phyloP scores from a whole-genome alignment of 129 eudicot species.

The Daucus carota region DH1_v3.0 NC_030387.2:11859501-11860000 shows the following conservation, averaged over 20 bases:
- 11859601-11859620: not conserved
- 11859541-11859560: not conserved
- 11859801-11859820: not conserved
- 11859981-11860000: constrained; percentile 96
- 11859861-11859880: constrained; percentile 88
- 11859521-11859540: not conserved
- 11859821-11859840: not conserved
- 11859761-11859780: not conserved
- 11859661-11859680: not conserved
- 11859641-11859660: not conserved
- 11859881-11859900: constrained; percentile 90
- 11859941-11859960: constrained; percentile 98
- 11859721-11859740: not conserved
- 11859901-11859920: constrained; percentile 99
- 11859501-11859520: not conserved
- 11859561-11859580: not conserved
- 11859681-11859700: not conserved
- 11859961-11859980: constrained; percentile 93
- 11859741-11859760: not conserved
- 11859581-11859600: not conserved
- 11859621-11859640: not conserved
- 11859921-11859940: constrained; percentile 95
- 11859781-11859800: not conserved
- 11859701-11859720: not conserved
- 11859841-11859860: not conserved